These are phyloP conservation scores for Colletotrichum theobromicola DNA, from an alignment of 2,329 filamentous ascomycete genomes.

Conservation along the genomic window DNA sequence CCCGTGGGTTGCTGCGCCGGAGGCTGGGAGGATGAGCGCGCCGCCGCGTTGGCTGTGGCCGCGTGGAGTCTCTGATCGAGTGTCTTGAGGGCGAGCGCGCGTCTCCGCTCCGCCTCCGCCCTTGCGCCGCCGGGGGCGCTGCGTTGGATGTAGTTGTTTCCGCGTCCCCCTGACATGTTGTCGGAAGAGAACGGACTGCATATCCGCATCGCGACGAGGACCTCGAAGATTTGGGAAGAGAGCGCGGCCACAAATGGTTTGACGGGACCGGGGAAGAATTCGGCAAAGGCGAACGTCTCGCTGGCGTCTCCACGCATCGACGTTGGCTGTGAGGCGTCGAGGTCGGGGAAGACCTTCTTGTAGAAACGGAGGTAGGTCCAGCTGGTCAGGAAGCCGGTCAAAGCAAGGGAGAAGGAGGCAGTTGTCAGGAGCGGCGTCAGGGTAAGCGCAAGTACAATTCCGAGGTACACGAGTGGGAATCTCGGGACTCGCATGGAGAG, in stretches of 20 bases:
- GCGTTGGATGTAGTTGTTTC: slow-evolving; percentile 61
- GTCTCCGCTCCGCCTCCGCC: slow-evolving; percentile 88
- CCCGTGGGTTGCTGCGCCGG: slow-evolving; percentile 49
- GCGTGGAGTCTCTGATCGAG: slow-evolving; percentile 90
- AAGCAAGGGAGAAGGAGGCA: slow-evolving; percentile 79
- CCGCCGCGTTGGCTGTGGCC: slow-evolving; percentile 64
- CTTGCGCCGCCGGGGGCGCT: slow-evolving; percentile 72
- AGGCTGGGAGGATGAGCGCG: slow-evolving; percentile 37
- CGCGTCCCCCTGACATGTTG: slow-evolving; percentile 77
- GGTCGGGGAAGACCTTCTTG: slow-evolving; percentile 75
- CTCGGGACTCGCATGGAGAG: slow-evolving; percentile 84
- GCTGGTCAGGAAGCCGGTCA: slow-evolving; percentile 83
- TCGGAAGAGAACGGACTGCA: slow-evolving; percentile 86
- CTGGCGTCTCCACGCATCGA: slow-evolving; percentile 87
- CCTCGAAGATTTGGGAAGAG: slow-evolving; percentile 75
- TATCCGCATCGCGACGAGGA: slow-evolving; percentile 76
- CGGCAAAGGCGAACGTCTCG: slow-evolving; percentile 94
- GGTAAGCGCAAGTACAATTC: slow-evolving; percentile 70
- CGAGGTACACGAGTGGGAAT: slow-evolving; percentile 75
- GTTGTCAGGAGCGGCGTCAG: slow-evolving; percentile 65
- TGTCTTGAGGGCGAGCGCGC: slow-evolving; percentile 88
- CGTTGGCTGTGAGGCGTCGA: slow-evolving; percentile 64
- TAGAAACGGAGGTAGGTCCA: slow-evolving; percentile 98
- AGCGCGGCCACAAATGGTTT: slow-evolving; percentile 79
- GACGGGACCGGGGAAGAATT: slow-evolving; percentile 88